phyloP scores from a whole-genome alignment of 306 rosid species.

The Trichosanthes truncata region DNA sequence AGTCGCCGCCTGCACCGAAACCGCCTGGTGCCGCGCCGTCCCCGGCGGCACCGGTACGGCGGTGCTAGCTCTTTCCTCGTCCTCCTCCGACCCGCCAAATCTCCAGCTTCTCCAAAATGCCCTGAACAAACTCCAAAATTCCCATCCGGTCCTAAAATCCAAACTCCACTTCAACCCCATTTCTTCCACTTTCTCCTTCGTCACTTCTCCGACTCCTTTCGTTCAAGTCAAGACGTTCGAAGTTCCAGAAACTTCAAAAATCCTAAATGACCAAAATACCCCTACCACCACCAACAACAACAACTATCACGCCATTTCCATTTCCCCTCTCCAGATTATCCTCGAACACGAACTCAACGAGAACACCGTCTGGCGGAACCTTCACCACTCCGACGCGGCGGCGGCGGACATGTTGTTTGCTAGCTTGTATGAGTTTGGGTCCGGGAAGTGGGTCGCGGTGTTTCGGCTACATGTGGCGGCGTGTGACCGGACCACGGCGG shows the following conservation, averaged over 20 bases:
- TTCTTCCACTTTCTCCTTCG: constrained; percentile 19
- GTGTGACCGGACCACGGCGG: constrained; percentile 50
- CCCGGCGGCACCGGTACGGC: constrained; percentile 52
- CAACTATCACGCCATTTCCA: not conserved
- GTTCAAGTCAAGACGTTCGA: constrained; percentile 16
- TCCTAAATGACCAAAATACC: not conserved
- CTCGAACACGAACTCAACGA: constrained; percentile 43
- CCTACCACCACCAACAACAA: not conserved
- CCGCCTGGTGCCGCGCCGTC: constrained; percentile 39
- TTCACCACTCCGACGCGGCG: not conserved
- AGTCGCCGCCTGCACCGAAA: constrained; percentile 33
- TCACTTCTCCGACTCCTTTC: constrained; percentile 24
- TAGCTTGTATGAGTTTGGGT: constrained; percentile 21
- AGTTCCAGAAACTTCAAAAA: constrained; percentile 4
- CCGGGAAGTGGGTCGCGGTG: constrained; percentile 18
- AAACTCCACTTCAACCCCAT: constrained; percentile 17
- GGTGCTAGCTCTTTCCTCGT: constrained; percentile 25
- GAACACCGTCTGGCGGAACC: constrained; percentile 18
- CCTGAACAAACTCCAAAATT: constrained; percentile 31
- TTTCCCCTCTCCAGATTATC: constrained; percentile 35
- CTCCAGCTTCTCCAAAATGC: constrained; percentile 24
- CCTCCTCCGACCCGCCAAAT: constrained; percentile 11
- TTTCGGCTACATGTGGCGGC: constrained; percentile 41
- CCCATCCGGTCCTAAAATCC: constrained; percentile 52
- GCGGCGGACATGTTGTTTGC: constrained; percentile 22